These are phyloP conservation scores for Gnomoniopsis sp. DNA, from an alignment of 2,329 filamentous ascomycete genomes.

Conservation along the genomic window DNA sequence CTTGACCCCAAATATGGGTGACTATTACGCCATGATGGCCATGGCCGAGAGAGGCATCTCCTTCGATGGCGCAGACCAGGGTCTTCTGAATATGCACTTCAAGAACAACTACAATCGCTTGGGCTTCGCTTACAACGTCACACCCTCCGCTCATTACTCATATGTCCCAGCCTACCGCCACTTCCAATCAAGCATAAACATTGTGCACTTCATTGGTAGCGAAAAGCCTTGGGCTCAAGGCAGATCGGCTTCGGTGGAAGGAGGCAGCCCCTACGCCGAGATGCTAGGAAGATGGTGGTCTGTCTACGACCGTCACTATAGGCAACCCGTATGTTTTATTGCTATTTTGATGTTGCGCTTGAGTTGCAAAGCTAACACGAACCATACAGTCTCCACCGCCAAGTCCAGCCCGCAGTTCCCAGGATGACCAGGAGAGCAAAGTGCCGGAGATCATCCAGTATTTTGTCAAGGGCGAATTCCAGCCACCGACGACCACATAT, in stretches of 20 bases:
- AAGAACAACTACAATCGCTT: slow-evolving; percentile 78
- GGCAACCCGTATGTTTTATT: slow-evolving; percentile 41
- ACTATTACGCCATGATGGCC: slow-evolving; percentile 80
- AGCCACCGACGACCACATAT: slow-evolving; percentile 29
- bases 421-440: background rate
- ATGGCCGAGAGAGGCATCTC: slow-evolving; percentile 85
- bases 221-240: slow-evolving; percentile 84
- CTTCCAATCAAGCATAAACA: slow-evolving; percentile 83
- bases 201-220: slow-evolving; percentile 91
- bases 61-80: slow-evolving; percentile 96
- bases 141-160: slow-evolving; percentile 93
- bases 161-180: slow-evolving; percentile 93
- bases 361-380: background rate
- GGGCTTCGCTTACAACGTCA: slow-evolving; percentile 96
- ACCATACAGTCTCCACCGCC: slow-evolving; percentile 2
- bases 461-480: slow-evolving; percentile 53
- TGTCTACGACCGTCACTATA: slow-evolving; percentile 85
- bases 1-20: slow-evolving; percentile 77
- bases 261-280: slow-evolving; percentile 70
- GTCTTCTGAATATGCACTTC: slow-evolving; percentile 93
- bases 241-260: slow-evolving; percentile 46
- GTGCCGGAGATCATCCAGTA: slow-evolving; percentile 44
- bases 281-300: slow-evolving; percentile 90
- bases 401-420: slow-evolving; percentile 2
- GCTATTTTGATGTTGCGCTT: background rate